A percentile compares a stretch with the other conserved stretches of the same genome.
phyloP scores from a whole-genome alignment of 768 basidiomycete species.

The Lentinula guzmanii region DNA sequence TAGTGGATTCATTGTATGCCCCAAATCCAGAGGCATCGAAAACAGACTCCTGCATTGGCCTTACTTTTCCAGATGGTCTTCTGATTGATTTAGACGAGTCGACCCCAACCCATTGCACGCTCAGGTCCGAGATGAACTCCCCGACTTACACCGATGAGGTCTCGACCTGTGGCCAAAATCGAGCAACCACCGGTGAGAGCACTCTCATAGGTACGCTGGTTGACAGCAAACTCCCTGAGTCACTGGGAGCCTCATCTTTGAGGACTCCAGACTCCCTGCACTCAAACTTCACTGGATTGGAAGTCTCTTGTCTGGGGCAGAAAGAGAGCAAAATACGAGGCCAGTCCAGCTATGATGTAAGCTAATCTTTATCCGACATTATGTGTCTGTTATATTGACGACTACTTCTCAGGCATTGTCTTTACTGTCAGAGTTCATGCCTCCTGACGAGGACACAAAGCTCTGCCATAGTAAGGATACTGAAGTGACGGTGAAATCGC shows the following conservation, averaged over 20 bases:
- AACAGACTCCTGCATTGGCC: neutral
- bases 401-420: conserved; percentile 42
- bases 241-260: neutral
- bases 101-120: conserved; percentile 14
- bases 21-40: conserved; percentile 17
- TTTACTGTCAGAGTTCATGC: conserved; percentile 56
- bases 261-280: neutral
- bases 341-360: neutral
- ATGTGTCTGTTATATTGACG: conserved; percentile 4
- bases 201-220: neutral
- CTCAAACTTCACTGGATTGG: neutral
- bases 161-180: neutral
- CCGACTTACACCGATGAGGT: neutral
- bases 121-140: neutral
- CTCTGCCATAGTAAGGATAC: neutral
- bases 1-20: conserved; percentile 30
- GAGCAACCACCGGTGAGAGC: neutral
- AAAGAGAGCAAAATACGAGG: neutral
- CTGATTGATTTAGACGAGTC: conserved; percentile 52
- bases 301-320: neutral
- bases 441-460: conserved; percentile 33
- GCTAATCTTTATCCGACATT: neutral
- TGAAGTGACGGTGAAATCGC: neutral
- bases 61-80: conserved; percentile 40
- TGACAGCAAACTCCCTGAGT: no score